Evolutionary conservation across 345 rosid species (phyloP).

Genomic region (Camelina neglecta): DNA sequence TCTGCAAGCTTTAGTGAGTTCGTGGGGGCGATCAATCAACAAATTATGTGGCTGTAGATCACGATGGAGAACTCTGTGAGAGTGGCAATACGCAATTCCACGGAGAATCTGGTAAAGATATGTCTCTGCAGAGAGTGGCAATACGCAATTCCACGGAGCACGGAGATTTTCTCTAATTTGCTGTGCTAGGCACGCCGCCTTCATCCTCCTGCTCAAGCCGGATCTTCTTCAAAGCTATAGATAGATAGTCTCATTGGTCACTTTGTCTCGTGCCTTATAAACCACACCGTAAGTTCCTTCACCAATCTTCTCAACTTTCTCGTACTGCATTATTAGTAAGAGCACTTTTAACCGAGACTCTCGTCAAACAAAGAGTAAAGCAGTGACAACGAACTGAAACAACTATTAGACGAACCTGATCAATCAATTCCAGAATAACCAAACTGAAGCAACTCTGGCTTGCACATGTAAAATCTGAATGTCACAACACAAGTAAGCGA

Average conservation of each 20-base stretch:
- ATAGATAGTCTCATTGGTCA: conserved; percentile 77
- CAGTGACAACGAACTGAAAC: conserved; percentile 12
- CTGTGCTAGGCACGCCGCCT: conserved; percentile 94
- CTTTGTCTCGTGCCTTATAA: conserved; percentile 91
- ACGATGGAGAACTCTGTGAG: conserved; percentile 98
- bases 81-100: conserved; percentile 97
- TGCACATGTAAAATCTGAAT: conserved; percentile 10
- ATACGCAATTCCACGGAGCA: conserved; percentile 85
- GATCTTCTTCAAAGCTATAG: conserved; percentile 93
- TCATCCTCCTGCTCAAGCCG: conserved; percentile 99
- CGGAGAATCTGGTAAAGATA: conserved; percentile 94
- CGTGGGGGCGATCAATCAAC: conserved; percentile 83
- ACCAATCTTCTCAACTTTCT: conserved; percentile 98
- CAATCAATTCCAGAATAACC: conserved; percentile 47
- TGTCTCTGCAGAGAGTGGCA: conserved; percentile 66
- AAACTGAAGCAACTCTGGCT: conserved; percentile 24
- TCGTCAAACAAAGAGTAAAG: background rate
- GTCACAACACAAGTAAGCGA: background rate
- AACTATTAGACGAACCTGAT: conserved; percentile 53
- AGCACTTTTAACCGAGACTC: conserved; percentile 6
- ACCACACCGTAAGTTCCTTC: conserved; percentile 99
- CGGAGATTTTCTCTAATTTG: conserved; percentile 89
- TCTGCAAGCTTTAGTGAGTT: conserved; percentile 97
- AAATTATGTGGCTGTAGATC: conserved; percentile 97
- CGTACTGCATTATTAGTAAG: conserved; percentile 58